Conservation (phyloP, 345 rosid genomes). For the Populus ilicifolia region DNA sequence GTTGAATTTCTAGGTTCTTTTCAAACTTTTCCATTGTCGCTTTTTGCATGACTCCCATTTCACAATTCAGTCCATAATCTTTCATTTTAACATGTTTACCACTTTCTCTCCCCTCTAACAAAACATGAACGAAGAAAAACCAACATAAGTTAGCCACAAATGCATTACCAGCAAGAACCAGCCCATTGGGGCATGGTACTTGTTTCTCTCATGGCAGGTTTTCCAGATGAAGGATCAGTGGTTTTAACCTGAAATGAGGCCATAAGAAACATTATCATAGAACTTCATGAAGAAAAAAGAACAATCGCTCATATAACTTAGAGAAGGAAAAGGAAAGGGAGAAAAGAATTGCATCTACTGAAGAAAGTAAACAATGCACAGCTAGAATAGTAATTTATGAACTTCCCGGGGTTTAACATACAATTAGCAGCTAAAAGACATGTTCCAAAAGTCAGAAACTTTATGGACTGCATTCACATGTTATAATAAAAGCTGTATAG, state of each 20-base stretch:
- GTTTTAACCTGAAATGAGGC: slow-evolving; percentile 53
- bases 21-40: too few species aligned
- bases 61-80: background rate
- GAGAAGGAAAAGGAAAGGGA: background rate
- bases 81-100: background rate
- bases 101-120: background rate
- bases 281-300: background rate
- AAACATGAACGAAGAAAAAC: background rate
- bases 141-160: slow-evolving; percentile 4
- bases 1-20: too few species aligned
- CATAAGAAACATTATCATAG: background rate
- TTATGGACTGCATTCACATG: background rate
- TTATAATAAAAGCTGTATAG: background rate
- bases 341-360: background rate
- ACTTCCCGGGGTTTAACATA: background rate
- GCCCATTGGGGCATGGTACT: slow-evolving; percentile 99
- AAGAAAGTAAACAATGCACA: background rate
- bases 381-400: background rate
- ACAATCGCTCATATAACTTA: background rate
- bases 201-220: slow-evolving; percentile 82
- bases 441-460: background rate
- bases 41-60: too few species aligned
- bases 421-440: background rate
- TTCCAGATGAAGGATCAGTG: slow-evolving; percentile 58
- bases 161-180: slow-evolving; percentile 87